Percentiles rank a stretch among this genome's conserved stretches.
Conservation (phyloP, 805 yeast genomes). For the Scheffersomyces coipomensis region DNA sequence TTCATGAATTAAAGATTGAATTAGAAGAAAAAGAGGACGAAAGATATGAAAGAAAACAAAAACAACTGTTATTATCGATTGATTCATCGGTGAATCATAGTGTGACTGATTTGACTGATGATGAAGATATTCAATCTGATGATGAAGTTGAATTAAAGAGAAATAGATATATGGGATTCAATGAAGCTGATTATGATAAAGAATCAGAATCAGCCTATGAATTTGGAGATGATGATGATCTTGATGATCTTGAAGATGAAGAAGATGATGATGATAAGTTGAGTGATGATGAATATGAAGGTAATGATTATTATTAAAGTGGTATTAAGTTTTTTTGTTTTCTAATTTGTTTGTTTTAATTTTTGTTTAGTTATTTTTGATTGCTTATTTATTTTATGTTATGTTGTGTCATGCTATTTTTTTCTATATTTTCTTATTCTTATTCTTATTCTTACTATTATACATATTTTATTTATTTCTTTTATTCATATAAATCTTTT, state of each 20-base stretch:
- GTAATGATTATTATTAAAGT: slow-evolving; percentile 40
- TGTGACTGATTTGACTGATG: slow-evolving; percentile 13
- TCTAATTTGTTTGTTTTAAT: too few species aligned
- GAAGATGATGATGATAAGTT: slow-evolving; percentile 14
- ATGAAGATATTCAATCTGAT: slow-evolving; percentile 33
- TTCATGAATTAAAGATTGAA: slow-evolving; percentile 87
- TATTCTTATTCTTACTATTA: too few species aligned
- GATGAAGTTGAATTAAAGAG: slow-evolving; percentile 46
- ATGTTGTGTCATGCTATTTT: too few species aligned
- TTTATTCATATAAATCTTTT: too few species aligned
- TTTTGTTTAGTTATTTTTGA: too few species aligned
- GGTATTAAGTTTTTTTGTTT: too few species aligned
- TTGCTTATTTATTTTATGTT: too few species aligned
- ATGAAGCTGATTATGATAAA: slow-evolving; percentile 46
- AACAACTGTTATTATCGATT: neutral
- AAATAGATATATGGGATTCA: slow-evolving; percentile 40
- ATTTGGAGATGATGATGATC: slow-evolving; percentile 33
- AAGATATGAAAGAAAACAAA: slow-evolving; percentile 9
- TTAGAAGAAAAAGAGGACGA: slow-evolving; percentile 60
- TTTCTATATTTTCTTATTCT: too few species aligned
- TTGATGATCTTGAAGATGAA: slow-evolving; percentile 11
- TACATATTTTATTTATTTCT: too few species aligned
- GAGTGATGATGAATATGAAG: slow-evolving; percentile 35
- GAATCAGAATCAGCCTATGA: slow-evolving; percentile 33
- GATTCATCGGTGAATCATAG: neutral